Base-by-base conservation (phyloP, 352 stramenopile species). In the Pythium phragmiticola region DNA sequence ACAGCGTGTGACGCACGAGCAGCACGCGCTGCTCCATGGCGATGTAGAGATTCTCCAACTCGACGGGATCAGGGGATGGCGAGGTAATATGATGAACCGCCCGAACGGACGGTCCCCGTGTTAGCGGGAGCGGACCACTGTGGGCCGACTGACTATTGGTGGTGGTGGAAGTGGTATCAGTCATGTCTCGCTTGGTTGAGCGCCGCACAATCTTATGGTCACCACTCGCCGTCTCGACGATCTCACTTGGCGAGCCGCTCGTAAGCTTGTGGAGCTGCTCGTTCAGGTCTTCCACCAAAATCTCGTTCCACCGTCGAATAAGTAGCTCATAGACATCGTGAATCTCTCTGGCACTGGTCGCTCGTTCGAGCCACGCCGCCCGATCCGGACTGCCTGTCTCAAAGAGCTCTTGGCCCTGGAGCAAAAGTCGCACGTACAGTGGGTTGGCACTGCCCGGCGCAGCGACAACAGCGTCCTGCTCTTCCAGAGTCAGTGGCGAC, bases 271-370 rank as follows among this genome's bases (percentile, higher is more conserved):
- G 30, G 46, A 81, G 26, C 65, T 74, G 48, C 23, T 75, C 68
- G 13, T 74, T 65, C 42, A 90, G 66, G 57, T 89, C 82, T 36
- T 78, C 73, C 13, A 92, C 69, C 23, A 92, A 60, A 36, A 91
- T 75, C 12, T 76, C 57, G 56, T 90, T 91, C 85, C 85, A 94
- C n/a, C 80, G 81, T 54, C 80, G 84, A 68, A 94, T 77, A 14
- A 92, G 60, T 52, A 84, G 61, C 36, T 87, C 79, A 37, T 91
- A 92, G 17, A 90, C 59, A 23, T 30, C 47, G 48, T 82, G 76
- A 28, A 90, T 55, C 28, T 89, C 82, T 17, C 69, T 69, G 13
- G 60, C 71, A 11, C 69, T 59, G 5, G 63, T 74, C 13, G 70
- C 76, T 14, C 62, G 48, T 11, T 87, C 67, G 23, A 92, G 65